phyloP scores from a whole-genome alignment of 495 filamentous ascomycete species.

The Aspergillus egyptiacus region DNA sequence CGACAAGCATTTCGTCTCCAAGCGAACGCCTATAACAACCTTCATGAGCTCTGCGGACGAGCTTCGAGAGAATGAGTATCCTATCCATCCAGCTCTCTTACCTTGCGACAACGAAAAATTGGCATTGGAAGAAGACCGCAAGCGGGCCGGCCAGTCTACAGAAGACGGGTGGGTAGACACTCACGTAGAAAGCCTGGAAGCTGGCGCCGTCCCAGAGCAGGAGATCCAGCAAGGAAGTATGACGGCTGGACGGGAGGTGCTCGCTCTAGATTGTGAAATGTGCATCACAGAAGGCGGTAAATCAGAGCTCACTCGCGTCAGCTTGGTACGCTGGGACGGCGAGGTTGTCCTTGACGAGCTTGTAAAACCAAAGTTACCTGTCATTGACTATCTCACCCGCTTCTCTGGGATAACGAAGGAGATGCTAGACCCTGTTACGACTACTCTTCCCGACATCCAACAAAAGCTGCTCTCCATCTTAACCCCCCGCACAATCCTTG shows the following conservation, averaged over 20 bases:
- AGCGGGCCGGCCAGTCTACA: conserved; percentile 32
- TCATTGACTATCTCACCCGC: conserved; percentile 84
- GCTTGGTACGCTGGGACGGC: conserved; percentile 79
- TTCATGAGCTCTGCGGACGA: conserved; percentile 67
- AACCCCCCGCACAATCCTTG: conserved; percentile 67
- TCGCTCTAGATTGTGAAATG: conserved; percentile 96
- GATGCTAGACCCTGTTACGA: conserved; percentile 74
- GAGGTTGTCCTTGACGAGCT: conserved; percentile 77
- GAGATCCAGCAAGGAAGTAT: conserved; percentile 75
- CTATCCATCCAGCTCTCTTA: conserved; percentile 67
- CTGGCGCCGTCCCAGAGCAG: conserved; percentile 57
- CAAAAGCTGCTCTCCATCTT: conserved; percentile 64
- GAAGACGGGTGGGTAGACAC: conserved; percentile 82
- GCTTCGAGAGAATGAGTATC: conserved; percentile 74
- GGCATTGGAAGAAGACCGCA: conserved; percentile 42
- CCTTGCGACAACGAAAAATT: conserved; percentile 35
- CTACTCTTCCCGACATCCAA: conserved; percentile 80
- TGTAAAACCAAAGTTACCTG: conserved; percentile 79
- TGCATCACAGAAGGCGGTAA: conserved; percentile 70
- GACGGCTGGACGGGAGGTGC: conserved; percentile 73
- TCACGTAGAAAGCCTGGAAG: conserved; percentile 55
- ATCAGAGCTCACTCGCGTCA: conserved; percentile 80
- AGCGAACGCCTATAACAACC: conserved; percentile 70
- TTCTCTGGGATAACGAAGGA: conserved; percentile 85
- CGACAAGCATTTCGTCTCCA: conserved; percentile 55